Evolutionary conservation across 1,139 yeast genomes (phyloP), one percentile per base, ranked within the genome.

Genomic region (Debaryomyces nepalensis): DNA sequence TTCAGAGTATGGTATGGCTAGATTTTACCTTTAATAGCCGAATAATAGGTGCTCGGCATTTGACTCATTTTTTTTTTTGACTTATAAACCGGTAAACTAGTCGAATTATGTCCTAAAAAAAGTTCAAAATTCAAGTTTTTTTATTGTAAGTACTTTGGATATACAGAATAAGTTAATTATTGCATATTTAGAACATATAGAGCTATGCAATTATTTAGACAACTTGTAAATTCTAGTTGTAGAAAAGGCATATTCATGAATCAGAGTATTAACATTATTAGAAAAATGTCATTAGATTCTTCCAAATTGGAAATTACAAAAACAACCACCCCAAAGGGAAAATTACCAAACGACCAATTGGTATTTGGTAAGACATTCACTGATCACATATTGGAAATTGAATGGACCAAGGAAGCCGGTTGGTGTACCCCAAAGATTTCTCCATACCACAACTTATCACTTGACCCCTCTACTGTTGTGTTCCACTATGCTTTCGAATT

Each of bases 401-500:
- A 89, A 60, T 93, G 97, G 97, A 80, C 82, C 45, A 73, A 72
- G 18, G 75, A 74, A 47, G 59, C 67, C 1, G 99, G 99, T 35
- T 93, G 99, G 99, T 85, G 73, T 10, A 68, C 77, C 20, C 98
- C 99, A 33, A 79, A 79, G 58, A 91, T 93, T 62, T 79, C 79
- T 54, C 97, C 98, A 23, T 90, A 88, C 67, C 93, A 84, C 44
- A 79, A 81, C 39, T 69, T 93, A 45, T 56, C 72, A 14, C 67
- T 93, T 44, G 97, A 90, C 57, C 99, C 99, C 26, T 83, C 97
- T 10, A 69, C 95, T 9, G 79, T 84, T 59, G 98, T 91, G 26
- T 82, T 93, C 68, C 99, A 93, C 70, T 93, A 93, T 58, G 93
- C 96, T 1, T 93, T 93, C 61, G 97, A 90, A 66, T 79, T 93